Conservation (phyloP, 345 rosid genomes). For the Corchorus olitorius region DNA sequence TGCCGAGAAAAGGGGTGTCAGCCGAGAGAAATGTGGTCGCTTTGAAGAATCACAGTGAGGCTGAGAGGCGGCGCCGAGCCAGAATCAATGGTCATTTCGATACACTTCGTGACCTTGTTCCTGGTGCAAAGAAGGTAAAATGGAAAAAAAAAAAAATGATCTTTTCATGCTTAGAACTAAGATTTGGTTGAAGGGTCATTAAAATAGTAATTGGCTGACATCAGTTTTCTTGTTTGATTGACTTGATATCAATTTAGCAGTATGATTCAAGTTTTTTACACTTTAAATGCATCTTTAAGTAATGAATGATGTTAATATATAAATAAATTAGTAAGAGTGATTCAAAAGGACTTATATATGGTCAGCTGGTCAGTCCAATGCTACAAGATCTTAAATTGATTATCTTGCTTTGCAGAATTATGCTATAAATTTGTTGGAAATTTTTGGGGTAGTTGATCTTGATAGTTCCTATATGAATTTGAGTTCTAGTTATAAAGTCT, state of each 20-base stretch:
- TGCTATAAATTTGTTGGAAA: too few species aligned
- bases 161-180: background rate
- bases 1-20: slow-evolving; percentile 28
- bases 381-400: background rate
- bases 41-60: slow-evolving; percentile 58
- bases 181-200: background rate
- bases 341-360: background rate
- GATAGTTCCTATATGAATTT: background rate
- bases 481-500: background rate
- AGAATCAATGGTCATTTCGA: slow-evolving; percentile 56
- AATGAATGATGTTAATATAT: background rate
- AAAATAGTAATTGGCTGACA: background rate
- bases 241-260: background rate
- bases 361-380: background rate
- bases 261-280: background rate
- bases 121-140: slow-evolving; percentile 47
- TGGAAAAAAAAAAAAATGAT: background rate
- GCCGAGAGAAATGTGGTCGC: slow-evolving; percentile 45
- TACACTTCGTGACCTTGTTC: slow-evolving; percentile 51
- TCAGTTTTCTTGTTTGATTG: background rate
- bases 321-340: background rate
- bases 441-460: background rate
- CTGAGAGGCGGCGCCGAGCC: slow-evolving; percentile 56
- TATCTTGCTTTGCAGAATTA: too few species aligned
- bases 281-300: background rate